Evolutionary conservation across 768 basidiomycete genomes (phyloP).

Genomic region (Amanita brunnescens): DNA sequence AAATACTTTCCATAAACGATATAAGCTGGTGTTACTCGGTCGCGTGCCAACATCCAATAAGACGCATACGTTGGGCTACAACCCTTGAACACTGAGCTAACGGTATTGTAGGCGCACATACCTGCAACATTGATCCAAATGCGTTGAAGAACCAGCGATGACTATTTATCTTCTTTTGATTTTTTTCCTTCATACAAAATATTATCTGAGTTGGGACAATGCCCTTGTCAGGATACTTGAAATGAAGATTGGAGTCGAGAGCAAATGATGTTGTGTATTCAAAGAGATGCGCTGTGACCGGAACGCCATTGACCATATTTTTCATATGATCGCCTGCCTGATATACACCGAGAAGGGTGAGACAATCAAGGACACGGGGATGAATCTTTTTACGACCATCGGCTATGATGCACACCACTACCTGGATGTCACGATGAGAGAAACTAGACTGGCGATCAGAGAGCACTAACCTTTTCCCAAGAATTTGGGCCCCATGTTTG

Average conservation of each 20-base stretch:
- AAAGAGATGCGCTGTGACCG: constrained; percentile 62
- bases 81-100: constrained; percentile 1
- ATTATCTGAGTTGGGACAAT: constrained; percentile 94
- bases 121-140: constrained; percentile 74
- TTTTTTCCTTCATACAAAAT: constrained; percentile 87
- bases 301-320: constrained; percentile 39
- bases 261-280: constrained; percentile 83
- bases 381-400: constrained; percentile 81
- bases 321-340: constrained; percentile 53
- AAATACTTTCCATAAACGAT: constrained; percentile 93
- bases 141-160: constrained; percentile 99
- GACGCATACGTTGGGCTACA: constrained; percentile 83
- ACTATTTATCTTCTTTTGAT: constrained; percentile 95
- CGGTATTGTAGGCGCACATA: constrained; percentile 18
- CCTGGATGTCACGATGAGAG: constrained; percentile 29
- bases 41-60: constrained; percentile 92
- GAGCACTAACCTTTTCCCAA: constrained; percentile 75
- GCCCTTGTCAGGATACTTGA: constrained; percentile 86
- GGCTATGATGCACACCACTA: constrained; percentile 88
- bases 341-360: constrained; percentile 91
- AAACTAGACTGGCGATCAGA: neutral
- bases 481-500: constrained; percentile 95
- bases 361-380: constrained; percentile 77
- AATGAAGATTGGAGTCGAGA: constrained; percentile 70
- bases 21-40: constrained; percentile 81